A percentile compares a stretch with the other conserved stretches of the same genome.
phyloP scores from a whole-genome alignment of 176 grass and related monocot species.

The Luzula sylvatica region DNA sequence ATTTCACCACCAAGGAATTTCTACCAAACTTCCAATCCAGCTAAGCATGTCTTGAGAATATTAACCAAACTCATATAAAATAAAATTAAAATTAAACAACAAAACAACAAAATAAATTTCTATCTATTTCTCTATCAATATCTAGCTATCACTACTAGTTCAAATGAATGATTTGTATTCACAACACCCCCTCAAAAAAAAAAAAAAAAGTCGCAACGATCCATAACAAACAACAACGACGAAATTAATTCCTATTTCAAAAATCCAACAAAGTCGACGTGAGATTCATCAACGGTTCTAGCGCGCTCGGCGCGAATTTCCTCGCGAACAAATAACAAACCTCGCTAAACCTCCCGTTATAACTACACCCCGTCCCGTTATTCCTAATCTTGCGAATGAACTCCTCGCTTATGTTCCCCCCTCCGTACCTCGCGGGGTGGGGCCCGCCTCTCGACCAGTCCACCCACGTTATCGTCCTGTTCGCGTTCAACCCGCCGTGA shows the following conservation, averaged over 20 bases:
- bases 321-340: slow-evolving; percentile 60
- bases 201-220: neutral
- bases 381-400: slow-evolving; percentile 38
- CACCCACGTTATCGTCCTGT: slow-evolving; percentile 50
- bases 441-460: slow-evolving; percentile 59
- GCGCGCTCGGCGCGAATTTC: slow-evolving; percentile 52
- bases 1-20: neutral
- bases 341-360: slow-evolving; percentile 32
- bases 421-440: slow-evolving; percentile 54
- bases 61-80: slow-evolving; percentile 13
- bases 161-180: slow-evolving; percentile 25
- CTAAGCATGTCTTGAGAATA: slow-evolving; percentile 14
- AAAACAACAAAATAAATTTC: too few relatives aligned
- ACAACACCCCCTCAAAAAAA: slow-evolving; percentile 11
- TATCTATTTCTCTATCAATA: slow-evolving; percentile 21
- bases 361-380: slow-evolving; percentile 33
- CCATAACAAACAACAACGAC: neutral
- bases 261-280: slow-evolving; percentile 48
- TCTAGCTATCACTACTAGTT: neutral
- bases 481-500: slow-evolving; percentile 34
- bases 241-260: slow-evolving; percentile 24
- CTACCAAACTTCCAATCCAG: neutral
- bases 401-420: slow-evolving; percentile 8
- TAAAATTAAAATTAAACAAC: neutral
- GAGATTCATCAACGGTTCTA: slow-evolving; percentile 57